A percentile compares a stretch with the other conserved stretches of the same genome.
Conservation (phyloP, 257 asterid species). For the Primulina eburnea region DNA sequence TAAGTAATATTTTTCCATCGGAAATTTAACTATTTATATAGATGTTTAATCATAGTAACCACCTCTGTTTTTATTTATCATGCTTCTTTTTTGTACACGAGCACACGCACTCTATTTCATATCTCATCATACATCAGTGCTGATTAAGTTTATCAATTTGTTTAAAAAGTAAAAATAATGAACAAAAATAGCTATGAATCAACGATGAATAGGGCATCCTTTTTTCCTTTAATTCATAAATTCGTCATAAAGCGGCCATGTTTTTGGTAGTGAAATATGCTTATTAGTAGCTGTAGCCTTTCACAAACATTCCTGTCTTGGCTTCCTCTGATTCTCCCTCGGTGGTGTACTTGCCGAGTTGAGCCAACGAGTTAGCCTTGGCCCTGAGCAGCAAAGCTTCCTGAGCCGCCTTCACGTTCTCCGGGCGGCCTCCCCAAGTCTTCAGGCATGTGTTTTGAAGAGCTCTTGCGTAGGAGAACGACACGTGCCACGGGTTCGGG, state of each 20-base stretch:
- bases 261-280: conserved; percentile 12
- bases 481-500: conserved; percentile 70
- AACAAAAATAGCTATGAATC: background rate
- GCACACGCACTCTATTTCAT: too few species aligned
- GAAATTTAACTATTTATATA: too few species aligned
- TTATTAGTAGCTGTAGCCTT: conserved; percentile 53
- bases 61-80: too few species aligned
- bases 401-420: conserved; percentile 57
- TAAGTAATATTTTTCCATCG: too few species aligned
- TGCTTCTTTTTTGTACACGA: too few species aligned
- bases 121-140: background rate
- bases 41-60: too few species aligned
- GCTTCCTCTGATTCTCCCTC: conserved; percentile 73
- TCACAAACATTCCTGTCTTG: conserved; percentile 59
- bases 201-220: background rate
- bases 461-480: conserved; percentile 67
- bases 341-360: conserved; percentile 58
- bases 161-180: background rate
- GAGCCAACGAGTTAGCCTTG: conserved; percentile 62
- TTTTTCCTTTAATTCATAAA: background rate
- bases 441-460: conserved; percentile 72
- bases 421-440: conserved; percentile 68
- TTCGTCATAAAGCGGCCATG: background rate
- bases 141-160: too few species aligned
- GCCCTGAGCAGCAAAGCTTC: conserved; percentile 52